Evolutionary conservation across 2,329 filamentous ascomycete genomes (phyloP).

Genomic region (Neofusicoccum parvum): DNA sequence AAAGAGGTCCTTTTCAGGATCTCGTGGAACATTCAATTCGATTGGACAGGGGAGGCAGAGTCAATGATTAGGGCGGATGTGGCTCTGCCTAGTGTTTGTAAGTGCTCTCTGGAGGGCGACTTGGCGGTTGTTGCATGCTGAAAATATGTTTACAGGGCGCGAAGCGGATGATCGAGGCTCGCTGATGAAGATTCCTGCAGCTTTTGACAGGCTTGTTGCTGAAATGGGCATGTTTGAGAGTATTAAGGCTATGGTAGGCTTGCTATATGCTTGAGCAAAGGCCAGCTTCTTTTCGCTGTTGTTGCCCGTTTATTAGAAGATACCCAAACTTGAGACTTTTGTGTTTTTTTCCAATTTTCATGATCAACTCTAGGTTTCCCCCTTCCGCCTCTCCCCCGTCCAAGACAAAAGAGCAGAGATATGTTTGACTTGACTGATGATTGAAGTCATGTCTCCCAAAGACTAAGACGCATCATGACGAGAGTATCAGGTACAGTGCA

Average conservation of each 20-base stretch:
- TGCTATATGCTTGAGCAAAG: conserved; percentile 47
- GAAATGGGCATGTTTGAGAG: conserved; percentile 59
- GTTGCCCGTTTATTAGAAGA: neutral
- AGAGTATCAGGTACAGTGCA: no score
- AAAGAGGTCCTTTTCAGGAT: conserved; percentile 53
- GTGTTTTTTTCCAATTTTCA: neutral
- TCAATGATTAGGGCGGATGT: conserved; percentile 59
- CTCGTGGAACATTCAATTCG: conserved; percentile 66
- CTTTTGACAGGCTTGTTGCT: conserved; percentile 63
- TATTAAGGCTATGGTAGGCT: conserved; percentile 61
- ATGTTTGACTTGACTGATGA: no score
- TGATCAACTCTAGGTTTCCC: neutral
- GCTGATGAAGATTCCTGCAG: conserved; percentile 59
- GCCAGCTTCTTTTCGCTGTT: neutral
- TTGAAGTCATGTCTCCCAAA: no score
- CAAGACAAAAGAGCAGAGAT: no score
- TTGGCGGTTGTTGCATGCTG: neutral
- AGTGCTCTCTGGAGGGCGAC: conserved; percentile 43
- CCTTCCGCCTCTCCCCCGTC: no score
- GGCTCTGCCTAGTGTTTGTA: conserved; percentile 65
- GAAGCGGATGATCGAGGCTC: conserved; percentile 59
- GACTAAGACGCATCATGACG: no score
- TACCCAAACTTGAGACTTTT: neutral
- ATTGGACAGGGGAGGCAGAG: conserved; percentile 73
- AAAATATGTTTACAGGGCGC: conserved; percentile 47